phyloP scores from a whole-genome alignment of 78 protist species.

The Dictyostelium firmibasis region DNA sequence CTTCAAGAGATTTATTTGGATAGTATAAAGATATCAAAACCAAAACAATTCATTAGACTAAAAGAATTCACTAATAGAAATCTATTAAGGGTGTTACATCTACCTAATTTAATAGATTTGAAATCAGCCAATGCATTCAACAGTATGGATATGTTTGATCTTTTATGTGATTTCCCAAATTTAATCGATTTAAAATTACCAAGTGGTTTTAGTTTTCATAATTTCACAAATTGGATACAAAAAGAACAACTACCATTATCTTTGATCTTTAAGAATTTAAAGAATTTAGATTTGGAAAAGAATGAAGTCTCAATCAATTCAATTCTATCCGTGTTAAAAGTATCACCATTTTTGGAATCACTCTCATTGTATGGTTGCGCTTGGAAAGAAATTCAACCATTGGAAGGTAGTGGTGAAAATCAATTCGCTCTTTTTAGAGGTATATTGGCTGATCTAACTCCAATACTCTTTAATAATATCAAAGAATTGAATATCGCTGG shows the following conservation, averaged over 20 bases:
- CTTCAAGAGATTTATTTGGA: background rate
- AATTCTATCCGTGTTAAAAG: background rate
- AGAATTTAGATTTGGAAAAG: background rate
- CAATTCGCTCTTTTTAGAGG: background rate
- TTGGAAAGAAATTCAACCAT: background rate
- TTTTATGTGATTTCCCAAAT: background rate
- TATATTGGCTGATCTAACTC: background rate
- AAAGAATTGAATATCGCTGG: background rate
- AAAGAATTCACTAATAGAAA: background rate
- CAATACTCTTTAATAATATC: background rate
- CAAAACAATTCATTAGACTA: background rate
- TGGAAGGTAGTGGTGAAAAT: background rate
- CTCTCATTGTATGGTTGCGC: background rate
- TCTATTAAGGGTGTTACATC: background rate
- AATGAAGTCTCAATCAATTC: background rate
- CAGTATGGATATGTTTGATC: background rate
- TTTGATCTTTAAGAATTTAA: background rate
- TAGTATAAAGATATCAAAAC: background rate
- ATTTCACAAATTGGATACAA: background rate
- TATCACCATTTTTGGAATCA: background rate
- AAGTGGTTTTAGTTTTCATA: background rate
- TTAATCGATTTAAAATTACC: background rate
- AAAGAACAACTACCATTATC: background rate
- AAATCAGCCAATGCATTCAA: background rate
- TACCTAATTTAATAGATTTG: background rate